These are phyloP conservation scores for Termitomyces sp. DNA, from an alignment of 768 basidiomycete species.

Conservation along the genomic window DNA sequence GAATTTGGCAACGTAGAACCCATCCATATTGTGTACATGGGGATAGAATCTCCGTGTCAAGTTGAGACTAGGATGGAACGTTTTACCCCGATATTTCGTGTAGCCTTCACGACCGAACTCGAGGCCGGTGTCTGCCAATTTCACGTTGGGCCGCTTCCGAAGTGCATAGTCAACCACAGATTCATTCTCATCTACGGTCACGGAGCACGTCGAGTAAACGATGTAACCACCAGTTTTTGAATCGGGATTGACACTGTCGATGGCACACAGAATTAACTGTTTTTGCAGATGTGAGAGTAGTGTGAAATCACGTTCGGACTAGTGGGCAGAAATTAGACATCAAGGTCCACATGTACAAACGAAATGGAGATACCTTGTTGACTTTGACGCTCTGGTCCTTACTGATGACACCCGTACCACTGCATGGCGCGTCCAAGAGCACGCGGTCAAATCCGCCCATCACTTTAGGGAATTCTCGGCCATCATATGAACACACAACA, in stretches of 20 bases:
- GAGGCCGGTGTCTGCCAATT: conserved; percentile 88
- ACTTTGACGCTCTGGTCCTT: conserved; percentile 97
- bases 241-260: conserved; percentile 88
- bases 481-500: conserved; percentile 94
- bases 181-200: conserved; percentile 98
- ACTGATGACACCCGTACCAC: conserved; percentile 96
- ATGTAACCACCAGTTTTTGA: conserved; percentile 91
- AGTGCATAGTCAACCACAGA: conserved; percentile 97
- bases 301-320: conserved; percentile 95
- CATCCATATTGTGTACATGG: conserved; percentile 99
- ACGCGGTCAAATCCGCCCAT: conserved; percentile 99
- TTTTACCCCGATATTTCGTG: conserved; percentile 86
- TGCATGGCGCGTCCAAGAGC: conserved; percentile 93
- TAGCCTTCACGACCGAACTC: conserved; percentile 93
- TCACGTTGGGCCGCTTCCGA: conserved; percentile 87
- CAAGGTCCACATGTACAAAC: not conserved
- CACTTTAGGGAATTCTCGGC: conserved; percentile 95
- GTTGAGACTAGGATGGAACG: conserved; percentile 70
- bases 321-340: not conserved
- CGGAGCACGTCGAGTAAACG: conserved; percentile 98
- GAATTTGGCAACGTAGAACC: conserved; percentile 98
- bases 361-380: conserved; percentile 70
- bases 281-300: conserved; percentile 97
- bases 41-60: conserved; percentile 91
- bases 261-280: conserved; percentile 95